phyloP scores from a whole-genome alignment of 2,329 filamentous ascomycete genomes.

The Xylaria sp. region DNA sequence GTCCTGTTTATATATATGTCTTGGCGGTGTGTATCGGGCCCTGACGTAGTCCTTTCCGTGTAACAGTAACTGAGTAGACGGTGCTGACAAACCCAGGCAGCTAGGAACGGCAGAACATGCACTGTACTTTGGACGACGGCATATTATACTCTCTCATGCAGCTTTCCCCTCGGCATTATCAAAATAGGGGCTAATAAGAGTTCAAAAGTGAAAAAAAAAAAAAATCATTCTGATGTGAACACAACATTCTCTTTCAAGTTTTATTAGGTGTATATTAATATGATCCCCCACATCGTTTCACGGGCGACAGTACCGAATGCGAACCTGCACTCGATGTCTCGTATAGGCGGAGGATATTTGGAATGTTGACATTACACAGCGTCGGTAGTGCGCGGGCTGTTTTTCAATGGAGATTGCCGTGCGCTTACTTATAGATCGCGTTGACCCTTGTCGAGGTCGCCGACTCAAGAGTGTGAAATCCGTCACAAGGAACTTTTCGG shows the following conservation, averaged over 20 bases:
- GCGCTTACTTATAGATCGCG: constrained; percentile 8
- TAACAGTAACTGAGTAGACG: background rate
- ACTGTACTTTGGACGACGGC: background rate
- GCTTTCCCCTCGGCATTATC: background rate
- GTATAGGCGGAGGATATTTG: background rate
- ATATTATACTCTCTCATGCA: background rate
- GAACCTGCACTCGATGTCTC: background rate
- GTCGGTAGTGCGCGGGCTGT: background rate
- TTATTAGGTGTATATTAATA: background rate
- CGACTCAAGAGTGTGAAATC: background rate
- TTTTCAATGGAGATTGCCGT: constrained; percentile 2
- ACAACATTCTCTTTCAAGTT: background rate
- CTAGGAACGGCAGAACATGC: background rate
- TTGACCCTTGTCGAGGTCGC: background rate
- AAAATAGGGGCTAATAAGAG: background rate
- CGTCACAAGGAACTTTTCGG: background rate
- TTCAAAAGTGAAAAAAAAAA: background rate
- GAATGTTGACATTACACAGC: background rate
- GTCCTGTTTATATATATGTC: no score
- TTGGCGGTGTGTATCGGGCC: no score
- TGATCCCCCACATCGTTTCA: background rate
- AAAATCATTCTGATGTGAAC: background rate
- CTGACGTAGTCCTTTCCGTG: no score
- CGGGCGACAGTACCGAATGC: background rate
- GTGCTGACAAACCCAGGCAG: background rate